Conservation (phyloP, 2,329 filamentous ascomycete species). For the Fusarium udum region DNA sequence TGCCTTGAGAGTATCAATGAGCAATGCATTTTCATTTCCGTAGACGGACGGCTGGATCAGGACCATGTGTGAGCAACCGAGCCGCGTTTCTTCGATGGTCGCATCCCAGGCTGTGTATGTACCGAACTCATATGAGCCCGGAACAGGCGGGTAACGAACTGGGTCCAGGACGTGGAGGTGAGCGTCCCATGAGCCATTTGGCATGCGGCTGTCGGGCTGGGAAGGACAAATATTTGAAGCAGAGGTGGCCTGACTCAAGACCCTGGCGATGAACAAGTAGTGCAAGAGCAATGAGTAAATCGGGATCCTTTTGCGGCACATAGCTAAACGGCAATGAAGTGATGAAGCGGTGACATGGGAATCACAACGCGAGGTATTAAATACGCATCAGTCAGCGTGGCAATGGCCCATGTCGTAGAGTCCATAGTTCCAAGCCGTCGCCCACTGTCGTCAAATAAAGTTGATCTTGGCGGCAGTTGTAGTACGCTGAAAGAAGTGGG, state of each 20-base stretch:
- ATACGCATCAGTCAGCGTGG: neutral
- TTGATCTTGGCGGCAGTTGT: neutral
- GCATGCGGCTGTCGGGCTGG: neutral
- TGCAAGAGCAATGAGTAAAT: too few relatives aligned
- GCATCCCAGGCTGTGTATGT: neutral
- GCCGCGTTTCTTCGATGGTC: neutral
- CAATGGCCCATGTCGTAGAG: neutral
- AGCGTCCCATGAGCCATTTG: neutral
- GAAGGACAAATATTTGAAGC: too few relatives aligned
- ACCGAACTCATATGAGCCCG: neutral
- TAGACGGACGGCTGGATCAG: neutral
- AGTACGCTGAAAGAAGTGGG: rapidly evolving
- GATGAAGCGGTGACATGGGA: too few relatives aligned
- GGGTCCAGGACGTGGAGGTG: neutral
- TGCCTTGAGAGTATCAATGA: neutral
- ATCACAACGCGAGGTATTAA: neutral
- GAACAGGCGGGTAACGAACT: neutral
- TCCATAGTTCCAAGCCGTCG: neutral
- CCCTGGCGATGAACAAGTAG: too few relatives aligned
- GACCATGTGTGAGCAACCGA: neutral
- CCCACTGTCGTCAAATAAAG: neutral
- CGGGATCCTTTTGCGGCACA: rapidly evolving
- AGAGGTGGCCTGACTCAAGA: too few relatives aligned
- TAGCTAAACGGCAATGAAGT: rapidly evolving
- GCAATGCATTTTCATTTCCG: neutral